Percentiles rank a stretch among this genome's conserved stretches.
Evolutionary conservation across 2,329 filamentous ascomycete genomes (phyloP).

Genomic region (Paraconiothyrium sp.): DNA sequence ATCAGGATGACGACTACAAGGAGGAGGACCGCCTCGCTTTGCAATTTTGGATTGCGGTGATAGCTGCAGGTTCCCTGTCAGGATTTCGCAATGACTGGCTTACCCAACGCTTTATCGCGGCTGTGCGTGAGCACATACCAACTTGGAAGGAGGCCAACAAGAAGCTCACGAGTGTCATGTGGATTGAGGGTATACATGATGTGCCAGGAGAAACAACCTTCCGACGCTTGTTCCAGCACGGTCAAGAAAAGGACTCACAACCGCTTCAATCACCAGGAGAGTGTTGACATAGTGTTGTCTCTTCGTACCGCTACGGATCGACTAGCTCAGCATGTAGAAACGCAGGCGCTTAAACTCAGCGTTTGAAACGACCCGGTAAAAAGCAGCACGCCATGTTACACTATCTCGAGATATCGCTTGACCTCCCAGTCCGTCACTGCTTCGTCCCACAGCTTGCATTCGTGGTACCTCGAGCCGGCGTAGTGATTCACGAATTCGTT

Average conservation of each 20-base stretch:
- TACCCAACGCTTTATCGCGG: neutral
- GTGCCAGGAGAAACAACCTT: neutral
- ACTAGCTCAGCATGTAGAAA: neutral
- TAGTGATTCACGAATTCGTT: constrained; percentile 97
- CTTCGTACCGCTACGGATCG: neutral
- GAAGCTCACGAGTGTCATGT: neutral
- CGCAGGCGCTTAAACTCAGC: no score
- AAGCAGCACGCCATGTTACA: constrained; percentile 21
- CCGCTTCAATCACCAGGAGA: neutral
- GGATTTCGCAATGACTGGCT: neutral
- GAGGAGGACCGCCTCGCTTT: neutral
- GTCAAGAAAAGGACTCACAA: constrained; percentile 2
- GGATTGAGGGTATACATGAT: constrained; percentile 11
- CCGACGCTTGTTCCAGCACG: neutral
- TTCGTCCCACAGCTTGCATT: constrained; percentile 90
- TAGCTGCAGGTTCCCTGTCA: neutral
- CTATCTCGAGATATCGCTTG: constrained; percentile 48
- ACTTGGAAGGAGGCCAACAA: constrained; percentile 4
- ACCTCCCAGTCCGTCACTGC: constrained; percentile 95
- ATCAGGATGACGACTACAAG: neutral
- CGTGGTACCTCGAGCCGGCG: constrained; percentile 90
- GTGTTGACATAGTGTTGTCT: neutral
- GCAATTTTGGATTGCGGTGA: neutral
- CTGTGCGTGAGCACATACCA: constrained; percentile 3
- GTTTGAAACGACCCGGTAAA: no score